Percentiles rank a stretch among this genome's conserved stretches.
phyloP scores from a whole-genome alignment of 495 filamentous ascomycete species.

The Aspergillus incahuasiensis region DNA sequence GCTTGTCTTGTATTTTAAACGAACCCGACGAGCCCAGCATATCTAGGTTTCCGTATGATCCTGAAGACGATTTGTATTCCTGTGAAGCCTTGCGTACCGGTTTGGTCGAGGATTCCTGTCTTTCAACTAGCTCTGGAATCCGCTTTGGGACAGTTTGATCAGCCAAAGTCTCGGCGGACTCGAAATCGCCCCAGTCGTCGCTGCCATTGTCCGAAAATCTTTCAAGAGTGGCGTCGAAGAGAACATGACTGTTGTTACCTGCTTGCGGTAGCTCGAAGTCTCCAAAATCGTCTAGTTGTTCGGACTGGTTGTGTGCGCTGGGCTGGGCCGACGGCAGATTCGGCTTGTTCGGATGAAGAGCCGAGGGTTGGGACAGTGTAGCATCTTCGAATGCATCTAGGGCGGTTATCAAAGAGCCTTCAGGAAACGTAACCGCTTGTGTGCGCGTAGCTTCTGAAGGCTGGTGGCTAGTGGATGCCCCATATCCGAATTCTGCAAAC shows the following conservation, averaged over 20 bases:
- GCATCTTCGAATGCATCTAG: constrained; percentile 25
- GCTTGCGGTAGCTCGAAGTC: constrained; percentile 18
- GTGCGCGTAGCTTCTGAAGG: constrained; percentile 14
- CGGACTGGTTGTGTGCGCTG: constrained; percentile 3
- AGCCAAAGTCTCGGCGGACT: constrained; percentile 51
- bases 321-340: constrained; percentile 1
- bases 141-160: constrained; percentile 44
- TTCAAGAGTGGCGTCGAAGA: constrained; percentile 45
- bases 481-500: constrained; percentile 61
- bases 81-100: background rate
- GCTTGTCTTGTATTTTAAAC: constrained; percentile 22
- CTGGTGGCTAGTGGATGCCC: constrained; percentile 18
- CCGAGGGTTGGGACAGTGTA: constrained; percentile 9
- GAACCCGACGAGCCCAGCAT: constrained; percentile 24
- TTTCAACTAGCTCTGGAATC: background rate
- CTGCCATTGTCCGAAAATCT: constrained; percentile 41
- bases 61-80: background rate
- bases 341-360: background rate
- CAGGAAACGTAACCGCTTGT: constrained; percentile 10
- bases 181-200: constrained; percentile 76
- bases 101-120: background rate
- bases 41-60: background rate
- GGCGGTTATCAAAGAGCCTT: constrained; percentile 24
- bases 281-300: background rate
- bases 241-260: constrained; percentile 32